These are phyloP conservation scores for Aleurites moluccanus DNA, from an alignment of 441 rosid genomes.

Conservation along the genomic window DNA sequence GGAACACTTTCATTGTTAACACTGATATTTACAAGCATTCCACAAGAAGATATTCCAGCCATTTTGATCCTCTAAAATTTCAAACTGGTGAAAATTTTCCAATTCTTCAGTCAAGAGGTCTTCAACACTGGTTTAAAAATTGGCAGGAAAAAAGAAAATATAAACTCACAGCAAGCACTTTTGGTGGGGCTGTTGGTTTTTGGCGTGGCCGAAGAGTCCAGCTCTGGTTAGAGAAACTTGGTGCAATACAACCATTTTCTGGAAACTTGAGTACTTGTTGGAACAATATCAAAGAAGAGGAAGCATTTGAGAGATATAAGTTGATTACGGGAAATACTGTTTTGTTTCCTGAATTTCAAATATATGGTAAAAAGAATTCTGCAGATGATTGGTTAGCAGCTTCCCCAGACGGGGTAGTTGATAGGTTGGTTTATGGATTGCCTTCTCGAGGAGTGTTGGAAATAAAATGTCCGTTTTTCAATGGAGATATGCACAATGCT, in stretches of 20 bases:
- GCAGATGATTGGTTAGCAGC: slow-evolving; percentile 65
- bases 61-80: slow-evolving; percentile 11
- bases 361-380: slow-evolving; percentile 25
- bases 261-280: slow-evolving; percentile 43
- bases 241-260: slow-evolving; percentile 46
- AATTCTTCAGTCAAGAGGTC: slow-evolving; percentile 24
- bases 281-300: slow-evolving; percentile 46
- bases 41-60: slow-evolving; percentile 25
- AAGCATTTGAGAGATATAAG: slow-evolving; percentile 50
- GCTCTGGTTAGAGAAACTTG: slow-evolving; percentile 72
- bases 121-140: slow-evolving; percentile 55
- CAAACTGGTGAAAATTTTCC: slow-evolving; percentile 24
- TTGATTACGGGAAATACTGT: slow-evolving; percentile 39
- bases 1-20: slow-evolving; percentile 7
- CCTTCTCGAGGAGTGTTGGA: slow-evolving; percentile 55
- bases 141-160: slow-evolving; percentile 42
- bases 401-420: slow-evolving; percentile 67
- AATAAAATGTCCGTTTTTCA: slow-evolving; percentile 58
- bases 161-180: slow-evolving; percentile 66
- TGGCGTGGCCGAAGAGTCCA: slow-evolving; percentile 47
- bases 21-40: slow-evolving; percentile 20
- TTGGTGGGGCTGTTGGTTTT: slow-evolving; percentile 59
- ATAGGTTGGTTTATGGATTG: slow-evolving; percentile 32
- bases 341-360: slow-evolving; percentile 40
- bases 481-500: slow-evolving; percentile 30